Evolutionary conservation across 129 eudicot genomes (phyloP).

Genomic region (Chrysanthemum lavandulifolium): DNA sequence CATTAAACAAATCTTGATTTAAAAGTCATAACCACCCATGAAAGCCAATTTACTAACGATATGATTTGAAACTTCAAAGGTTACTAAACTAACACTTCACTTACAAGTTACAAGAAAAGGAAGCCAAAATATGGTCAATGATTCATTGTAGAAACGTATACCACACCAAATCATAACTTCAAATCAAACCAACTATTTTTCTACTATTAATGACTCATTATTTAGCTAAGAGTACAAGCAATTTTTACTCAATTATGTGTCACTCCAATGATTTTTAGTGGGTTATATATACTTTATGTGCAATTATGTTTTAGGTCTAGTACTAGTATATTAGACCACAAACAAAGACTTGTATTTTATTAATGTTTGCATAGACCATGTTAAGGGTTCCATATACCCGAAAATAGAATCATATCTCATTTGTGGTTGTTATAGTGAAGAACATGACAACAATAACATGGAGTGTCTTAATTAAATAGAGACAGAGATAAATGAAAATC

Average conservation of each 20-base stretch:
- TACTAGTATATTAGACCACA: background rate
- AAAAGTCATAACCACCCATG: slow-evolving; percentile 46
- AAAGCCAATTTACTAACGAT: slow-evolving; percentile 35
- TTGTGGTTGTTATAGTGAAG: no score
- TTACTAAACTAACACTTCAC: slow-evolving; percentile 40
- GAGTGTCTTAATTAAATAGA: background rate
- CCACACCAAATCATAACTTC: slow-evolving; percentile 39
- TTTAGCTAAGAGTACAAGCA: slow-evolving; percentile 20
- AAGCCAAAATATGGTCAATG: slow-evolving; percentile 33
- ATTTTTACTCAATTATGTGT: slow-evolving; percentile 21
- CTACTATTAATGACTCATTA: slow-evolving; percentile 4
- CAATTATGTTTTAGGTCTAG: background rate
- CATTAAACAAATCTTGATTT: slow-evolving; percentile 40
- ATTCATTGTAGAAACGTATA: slow-evolving; percentile 32
- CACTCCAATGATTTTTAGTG: background rate
- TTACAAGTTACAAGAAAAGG: slow-evolving; percentile 33
- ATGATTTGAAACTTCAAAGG: slow-evolving; percentile 41
- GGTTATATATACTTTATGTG: background rate
- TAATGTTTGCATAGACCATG: background rate
- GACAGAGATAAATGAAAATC: background rate
- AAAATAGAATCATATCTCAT: no score
- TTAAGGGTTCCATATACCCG: background rate
- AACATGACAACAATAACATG: background rate
- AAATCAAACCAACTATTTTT: slow-evolving; percentile 28
- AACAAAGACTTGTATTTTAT: background rate